A percentile compares a stretch with the other conserved stretches of the same genome.
These are phyloP conservation scores for Graphiopsis chlorocephala DNA, from an alignment of 2,329 filamentous ascomycete genomes.

Conservation along the genomic window DNA sequence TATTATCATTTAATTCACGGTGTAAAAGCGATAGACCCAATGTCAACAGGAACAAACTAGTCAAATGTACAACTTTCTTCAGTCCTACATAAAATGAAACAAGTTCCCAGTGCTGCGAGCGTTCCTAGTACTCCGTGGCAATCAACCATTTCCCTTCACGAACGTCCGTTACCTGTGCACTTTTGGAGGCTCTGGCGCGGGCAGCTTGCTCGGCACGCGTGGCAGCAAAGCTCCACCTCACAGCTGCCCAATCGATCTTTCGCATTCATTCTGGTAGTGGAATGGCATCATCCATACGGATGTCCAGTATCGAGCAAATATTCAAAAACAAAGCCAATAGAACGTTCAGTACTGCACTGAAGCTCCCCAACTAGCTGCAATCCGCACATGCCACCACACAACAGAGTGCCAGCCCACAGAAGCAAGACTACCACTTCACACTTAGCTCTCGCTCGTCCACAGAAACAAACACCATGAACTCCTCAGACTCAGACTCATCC, in stretches of 20 bases:
- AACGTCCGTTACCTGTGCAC: background rate
- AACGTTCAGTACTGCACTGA: background rate
- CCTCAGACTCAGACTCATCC: constrained; percentile 18
- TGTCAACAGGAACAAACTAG: background rate
- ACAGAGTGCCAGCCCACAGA: background rate
- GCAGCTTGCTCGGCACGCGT: background rate
- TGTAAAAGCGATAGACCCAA: background rate
- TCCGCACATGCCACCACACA: background rate
- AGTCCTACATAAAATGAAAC: background rate
- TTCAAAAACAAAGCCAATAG: background rate
- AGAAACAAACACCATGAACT: background rate
- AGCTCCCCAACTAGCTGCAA: background rate
- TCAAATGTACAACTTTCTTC: background rate
- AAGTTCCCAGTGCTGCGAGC: background rate
- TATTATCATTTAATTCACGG: background rate
- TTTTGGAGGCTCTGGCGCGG: background rate
- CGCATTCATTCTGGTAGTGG: background rate
- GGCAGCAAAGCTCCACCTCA: background rate
- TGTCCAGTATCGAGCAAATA: background rate
- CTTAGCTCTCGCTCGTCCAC: background rate
- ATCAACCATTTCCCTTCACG: background rate
- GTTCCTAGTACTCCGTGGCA: background rate
- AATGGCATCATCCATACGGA: background rate
- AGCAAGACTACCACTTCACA: background rate
- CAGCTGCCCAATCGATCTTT: background rate